A percentile compares a stretch with the other conserved stretches of the same genome.
Conservation (phyloP, 352 stramenopile genomes). For the Pythium insidiosum region DNA sequence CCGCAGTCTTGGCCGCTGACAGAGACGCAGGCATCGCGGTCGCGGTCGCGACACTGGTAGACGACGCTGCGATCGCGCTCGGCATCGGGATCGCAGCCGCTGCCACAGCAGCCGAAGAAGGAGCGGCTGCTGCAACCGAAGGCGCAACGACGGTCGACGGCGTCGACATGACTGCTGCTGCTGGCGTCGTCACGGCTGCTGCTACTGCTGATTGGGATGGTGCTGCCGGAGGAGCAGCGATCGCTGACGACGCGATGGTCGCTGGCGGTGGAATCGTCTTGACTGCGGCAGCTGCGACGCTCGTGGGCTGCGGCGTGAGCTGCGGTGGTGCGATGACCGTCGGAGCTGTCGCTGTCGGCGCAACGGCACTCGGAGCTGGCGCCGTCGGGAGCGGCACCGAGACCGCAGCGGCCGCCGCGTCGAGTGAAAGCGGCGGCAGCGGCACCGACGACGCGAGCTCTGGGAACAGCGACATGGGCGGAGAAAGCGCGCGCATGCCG, state of each 20-base stretch:
- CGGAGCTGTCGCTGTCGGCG: no score
- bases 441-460: constrained; percentile 42
- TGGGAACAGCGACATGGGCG: constrained; percentile 54
- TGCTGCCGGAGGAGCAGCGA: no score
- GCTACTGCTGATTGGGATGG: no score
- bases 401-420: neutral
- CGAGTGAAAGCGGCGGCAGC: constrained; percentile 23
- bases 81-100: constrained; percentile 1
- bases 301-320: no score
- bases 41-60: neutral
- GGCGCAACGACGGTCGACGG: no score
- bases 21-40: neutral
- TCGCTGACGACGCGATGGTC: no score
- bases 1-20: neutral
- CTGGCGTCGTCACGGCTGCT: no score
- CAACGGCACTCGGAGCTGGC: constrained; percentile 1
- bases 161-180: neutral
- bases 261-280: no score
- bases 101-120: no score
- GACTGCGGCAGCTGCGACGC: no score
- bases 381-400: constrained; percentile 8
- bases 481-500: constrained; percentile 58
- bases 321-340: no score
- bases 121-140: no score
- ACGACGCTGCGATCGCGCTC: constrained; percentile 6